phyloP scores from a whole-genome alignment of 768 basidiomycete genomes.

The Rhodosporidiobolus odoratus region DNA sequence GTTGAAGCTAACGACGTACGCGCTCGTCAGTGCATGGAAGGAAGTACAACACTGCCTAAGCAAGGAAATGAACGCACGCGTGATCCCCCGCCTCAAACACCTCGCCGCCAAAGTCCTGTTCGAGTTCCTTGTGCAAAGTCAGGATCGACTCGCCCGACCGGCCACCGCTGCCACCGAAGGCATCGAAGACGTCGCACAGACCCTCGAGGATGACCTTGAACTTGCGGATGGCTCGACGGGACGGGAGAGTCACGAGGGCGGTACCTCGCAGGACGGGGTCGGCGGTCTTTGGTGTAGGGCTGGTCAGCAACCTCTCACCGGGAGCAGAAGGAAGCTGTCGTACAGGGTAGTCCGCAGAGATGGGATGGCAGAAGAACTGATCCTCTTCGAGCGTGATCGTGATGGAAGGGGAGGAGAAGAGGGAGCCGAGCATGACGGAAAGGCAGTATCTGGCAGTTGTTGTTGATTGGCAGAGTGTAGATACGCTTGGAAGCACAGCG shows the following conservation, averaged over 20 bases:
- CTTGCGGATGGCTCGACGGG: not conserved
- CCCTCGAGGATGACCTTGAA: slow-evolving; percentile 34
- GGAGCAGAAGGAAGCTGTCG: not conserved
- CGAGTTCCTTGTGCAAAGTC: slow-evolving; percentile 18
- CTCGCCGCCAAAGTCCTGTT: slow-evolving; percentile 9
- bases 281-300: not conserved
- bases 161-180: slow-evolving; percentile 6
- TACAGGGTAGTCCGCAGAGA: slow-evolving; percentile 12
- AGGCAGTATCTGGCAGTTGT: no score
- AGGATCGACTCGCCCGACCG: slow-evolving; percentile 3
- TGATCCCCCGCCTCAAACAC: slow-evolving; percentile 16
- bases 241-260: slow-evolving; percentile 15
- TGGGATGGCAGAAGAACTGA: slow-evolving; percentile 10
- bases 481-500: no score
- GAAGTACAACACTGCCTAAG: not conserved
- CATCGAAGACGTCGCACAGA: slow-evolving; percentile 17
- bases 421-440: slow-evolving; percentile 6
- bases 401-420: slow-evolving; percentile 23
- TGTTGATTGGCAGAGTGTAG: no score
- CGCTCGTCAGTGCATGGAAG: no score
- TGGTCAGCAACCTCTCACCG: not conserved
- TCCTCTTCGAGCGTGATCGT: slow-evolving; percentile 23
- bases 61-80: not conserved
- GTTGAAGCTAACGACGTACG: slow-evolving; percentile 15
- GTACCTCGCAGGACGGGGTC: slow-evolving; percentile 27